Conservation (phyloP, 1,284 basidiomycete species). For the Violaceomyces palustris region DNA sequence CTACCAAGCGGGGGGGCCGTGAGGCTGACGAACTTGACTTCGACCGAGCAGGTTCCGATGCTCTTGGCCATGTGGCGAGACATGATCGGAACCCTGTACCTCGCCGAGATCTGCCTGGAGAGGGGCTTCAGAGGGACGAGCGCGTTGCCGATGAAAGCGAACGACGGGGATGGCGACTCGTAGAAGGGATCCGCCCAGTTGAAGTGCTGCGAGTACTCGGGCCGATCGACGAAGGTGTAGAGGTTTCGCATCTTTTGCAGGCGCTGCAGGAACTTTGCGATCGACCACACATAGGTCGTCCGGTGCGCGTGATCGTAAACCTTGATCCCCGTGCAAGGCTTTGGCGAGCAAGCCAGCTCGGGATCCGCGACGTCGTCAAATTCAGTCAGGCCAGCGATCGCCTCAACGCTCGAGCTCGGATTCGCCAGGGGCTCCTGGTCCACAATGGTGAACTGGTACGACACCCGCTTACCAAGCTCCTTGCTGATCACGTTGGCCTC, state of each 20-base stretch:
- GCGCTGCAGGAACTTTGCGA: constrained; percentile 79
- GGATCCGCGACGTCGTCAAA: constrained; percentile 66
- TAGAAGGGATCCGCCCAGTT: constrained; percentile 89
- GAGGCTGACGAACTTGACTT: constrained; percentile 42
- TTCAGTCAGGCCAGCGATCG: constrained; percentile 74
- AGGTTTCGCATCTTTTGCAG: constrained; percentile 89
- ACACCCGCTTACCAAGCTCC: constrained; percentile 69
- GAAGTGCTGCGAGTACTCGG: constrained; percentile 72
- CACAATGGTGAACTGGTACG: constrained; percentile 85
- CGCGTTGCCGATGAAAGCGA: constrained; percentile 72
- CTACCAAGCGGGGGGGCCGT: constrained; percentile 45
- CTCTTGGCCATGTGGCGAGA: constrained; percentile 19
- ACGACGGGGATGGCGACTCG: constrained; percentile 57
- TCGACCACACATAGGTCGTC: constrained; percentile 64
- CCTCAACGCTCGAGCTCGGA: constrained; percentile 74
- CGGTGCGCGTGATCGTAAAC: constrained; percentile 59
- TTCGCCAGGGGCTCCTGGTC: constrained; percentile 74
- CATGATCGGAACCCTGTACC: constrained; percentile 31
- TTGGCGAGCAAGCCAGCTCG: constrained; percentile 26
- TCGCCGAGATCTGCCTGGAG: constrained; percentile 59
- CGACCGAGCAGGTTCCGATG: constrained; percentile 27
- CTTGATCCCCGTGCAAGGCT: constrained; percentile 79
- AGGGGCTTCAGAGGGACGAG: constrained; percentile 76
- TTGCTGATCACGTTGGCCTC: constrained; percentile 70
- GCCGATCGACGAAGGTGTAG: constrained; percentile 83